A percentile compares a stretch with the other conserved stretches of the same genome.
These are phyloP conservation scores for Catharanthus roseus DNA, from an alignment of 257 asterid genomes.

Conservation along the genomic window DNA sequence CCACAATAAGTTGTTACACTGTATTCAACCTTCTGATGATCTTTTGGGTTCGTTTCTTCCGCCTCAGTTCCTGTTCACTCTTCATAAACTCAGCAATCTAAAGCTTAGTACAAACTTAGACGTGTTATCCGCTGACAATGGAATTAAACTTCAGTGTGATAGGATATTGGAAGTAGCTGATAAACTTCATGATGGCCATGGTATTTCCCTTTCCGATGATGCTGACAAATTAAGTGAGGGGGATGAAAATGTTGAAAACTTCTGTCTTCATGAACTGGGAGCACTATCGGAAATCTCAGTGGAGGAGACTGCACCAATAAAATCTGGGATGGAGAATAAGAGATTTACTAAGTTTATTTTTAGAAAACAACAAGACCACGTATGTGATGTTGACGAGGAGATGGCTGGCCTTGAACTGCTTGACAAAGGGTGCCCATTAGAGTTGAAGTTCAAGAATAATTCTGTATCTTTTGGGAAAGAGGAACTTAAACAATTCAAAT, in stretches of 20 bases:
- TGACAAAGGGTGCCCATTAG: slow-evolving; percentile 54
- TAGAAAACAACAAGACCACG: slow-evolving; percentile 30
- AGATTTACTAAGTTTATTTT: slow-evolving; percentile 38
- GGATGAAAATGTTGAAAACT: slow-evolving; percentile 20
- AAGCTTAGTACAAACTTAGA: slow-evolving; percentile 30
- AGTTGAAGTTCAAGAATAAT: slow-evolving; percentile 36
- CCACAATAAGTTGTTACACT: slow-evolving; percentile 39
- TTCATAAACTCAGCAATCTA: slow-evolving; percentile 19
- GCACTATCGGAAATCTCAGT: slow-evolving; percentile 22
- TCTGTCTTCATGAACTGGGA: slow-evolving; percentile 40
- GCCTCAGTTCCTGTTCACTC: slow-evolving; percentile 48
- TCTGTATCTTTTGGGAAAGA: slow-evolving; percentile 25
- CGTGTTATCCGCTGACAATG: slow-evolving; percentile 37
- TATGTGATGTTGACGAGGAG: slow-evolving; percentile 23
- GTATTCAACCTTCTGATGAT: slow-evolving; percentile 34
- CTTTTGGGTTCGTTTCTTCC: slow-evolving; percentile 50
- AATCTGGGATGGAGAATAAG: slow-evolving; percentile 21
- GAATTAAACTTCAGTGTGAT: slow-evolving; percentile 38
- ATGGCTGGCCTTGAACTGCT: slow-evolving; percentile 43
- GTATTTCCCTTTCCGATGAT: slow-evolving; percentile 59
- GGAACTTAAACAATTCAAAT: slow-evolving; percentile 37
- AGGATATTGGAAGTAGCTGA: slow-evolving; percentile 39
- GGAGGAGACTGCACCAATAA: slow-evolving; percentile 5
- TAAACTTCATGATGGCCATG: slow-evolving; percentile 30
- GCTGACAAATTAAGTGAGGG: slow-evolving; percentile 24